These are phyloP conservation scores for Phenoliferia sp. DNA, from an alignment of 1,284 basidiomycete genomes.

Conservation along the genomic window DNA sequence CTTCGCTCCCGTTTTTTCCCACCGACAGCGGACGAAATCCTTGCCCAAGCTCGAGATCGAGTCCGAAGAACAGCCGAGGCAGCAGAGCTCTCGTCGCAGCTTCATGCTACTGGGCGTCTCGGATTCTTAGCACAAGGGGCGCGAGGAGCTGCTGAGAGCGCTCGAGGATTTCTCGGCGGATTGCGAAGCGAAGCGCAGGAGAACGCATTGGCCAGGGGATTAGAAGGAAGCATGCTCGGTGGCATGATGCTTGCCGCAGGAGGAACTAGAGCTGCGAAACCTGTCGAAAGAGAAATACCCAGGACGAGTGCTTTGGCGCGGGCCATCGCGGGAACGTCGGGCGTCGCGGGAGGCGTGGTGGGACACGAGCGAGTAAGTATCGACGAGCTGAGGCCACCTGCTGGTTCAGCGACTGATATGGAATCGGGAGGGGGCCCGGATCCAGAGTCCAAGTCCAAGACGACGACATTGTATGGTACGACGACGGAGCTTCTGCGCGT, in stretches of 20 bases:
- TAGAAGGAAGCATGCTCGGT: neutral
- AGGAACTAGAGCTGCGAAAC: neutral
- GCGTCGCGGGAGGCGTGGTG: neutral
- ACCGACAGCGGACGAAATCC: constrained; percentile 8
- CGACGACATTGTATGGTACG: constrained; percentile 12
- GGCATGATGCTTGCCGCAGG: neutral
- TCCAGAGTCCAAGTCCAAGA: neutral
- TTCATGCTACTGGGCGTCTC: neutral
- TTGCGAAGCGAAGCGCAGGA: too few species aligned
- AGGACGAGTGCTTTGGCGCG: neutral
- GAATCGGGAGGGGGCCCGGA: too few species aligned
- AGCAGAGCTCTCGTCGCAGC: neutral
- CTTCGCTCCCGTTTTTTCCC: constrained; percentile 12
- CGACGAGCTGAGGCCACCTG: neutral
- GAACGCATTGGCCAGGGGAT: neutral
- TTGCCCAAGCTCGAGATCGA: neutral
- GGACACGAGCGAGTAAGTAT: neutral
- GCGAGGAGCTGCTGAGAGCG: too few species aligned
- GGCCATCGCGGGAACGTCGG: neutral
- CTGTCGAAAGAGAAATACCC: neutral
- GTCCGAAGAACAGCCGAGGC: neutral
- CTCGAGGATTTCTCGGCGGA: neutral
- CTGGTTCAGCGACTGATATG: neutral
- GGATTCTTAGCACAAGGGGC: neutral
- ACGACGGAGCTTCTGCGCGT: neutral